Percentiles rank a stretch among this genome's conserved stretches.
Conservation (phyloP, 371 early-diverging fungal species). For the Mortierella polycephala region DNA sequence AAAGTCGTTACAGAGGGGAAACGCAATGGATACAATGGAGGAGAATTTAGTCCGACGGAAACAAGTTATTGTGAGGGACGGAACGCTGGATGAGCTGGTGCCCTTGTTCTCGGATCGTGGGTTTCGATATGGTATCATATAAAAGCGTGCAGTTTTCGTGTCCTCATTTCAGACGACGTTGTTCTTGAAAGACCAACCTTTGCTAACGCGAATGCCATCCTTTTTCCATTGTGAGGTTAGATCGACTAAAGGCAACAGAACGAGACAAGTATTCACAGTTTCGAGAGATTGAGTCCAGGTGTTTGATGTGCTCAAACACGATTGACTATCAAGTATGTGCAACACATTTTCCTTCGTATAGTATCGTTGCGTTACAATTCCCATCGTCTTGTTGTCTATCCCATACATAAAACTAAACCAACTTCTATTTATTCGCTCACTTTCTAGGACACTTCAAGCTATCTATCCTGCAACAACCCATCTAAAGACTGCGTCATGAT, state of each 20-base stretch:
- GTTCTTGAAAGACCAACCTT: too few relatives aligned
- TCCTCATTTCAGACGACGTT: too few relatives aligned
- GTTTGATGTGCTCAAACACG: slow-evolving; percentile 18
- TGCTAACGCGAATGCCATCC: too few relatives aligned
- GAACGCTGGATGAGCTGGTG: slow-evolving; percentile 15
- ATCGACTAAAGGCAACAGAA: slow-evolving; percentile 5
- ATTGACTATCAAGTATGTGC: too few relatives aligned
- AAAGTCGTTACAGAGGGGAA: background rate
- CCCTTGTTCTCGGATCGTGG: slow-evolving; percentile 14
- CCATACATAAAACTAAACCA: background rate
- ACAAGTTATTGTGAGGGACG: slow-evolving; percentile 7
- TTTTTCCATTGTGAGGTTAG: background rate
- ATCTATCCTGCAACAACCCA: slow-evolving; percentile 19
- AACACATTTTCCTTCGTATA: too few relatives aligned
- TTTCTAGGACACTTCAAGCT: background rate
- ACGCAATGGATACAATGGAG: background rate
- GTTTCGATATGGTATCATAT: slow-evolving; percentile 5
- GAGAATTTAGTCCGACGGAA: slow-evolving; percentile 5
- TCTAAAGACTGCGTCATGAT: slow-evolving; percentile 27
- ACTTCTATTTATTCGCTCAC: background rate
- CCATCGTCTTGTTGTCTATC: background rate
- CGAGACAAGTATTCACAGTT: slow-evolving; percentile 6
- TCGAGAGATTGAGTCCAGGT: slow-evolving; percentile 9
- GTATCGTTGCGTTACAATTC: background rate
- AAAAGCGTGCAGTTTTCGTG: background rate